Conservation (phyloP, 768 basidiomycete genomes). For the Calocybe cyanea region DNA sequence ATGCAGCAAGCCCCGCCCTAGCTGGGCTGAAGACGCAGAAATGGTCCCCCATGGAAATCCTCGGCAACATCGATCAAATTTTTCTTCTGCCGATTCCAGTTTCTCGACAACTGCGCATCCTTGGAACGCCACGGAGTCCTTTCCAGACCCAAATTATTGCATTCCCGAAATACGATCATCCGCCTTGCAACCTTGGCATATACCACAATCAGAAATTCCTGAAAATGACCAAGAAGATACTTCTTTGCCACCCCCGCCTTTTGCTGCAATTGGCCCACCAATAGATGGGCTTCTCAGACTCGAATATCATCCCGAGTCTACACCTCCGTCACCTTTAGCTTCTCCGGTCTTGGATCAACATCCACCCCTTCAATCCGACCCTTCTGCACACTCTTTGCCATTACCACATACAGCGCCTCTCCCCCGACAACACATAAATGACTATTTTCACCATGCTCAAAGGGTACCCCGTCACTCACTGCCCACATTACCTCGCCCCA, state of each 20-base stretch:
- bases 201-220: conserved; percentile 8
- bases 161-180: not conserved
- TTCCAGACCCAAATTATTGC: not conserved
- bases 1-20: conserved; percentile 13
- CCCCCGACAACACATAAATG: not conserved
- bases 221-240: conserved; percentile 21
- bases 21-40: conserved; percentile 6
- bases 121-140: too few species aligned
- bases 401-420: not conserved
- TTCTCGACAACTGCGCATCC: too few species aligned
- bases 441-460: conserved; percentile 2
- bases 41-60: not conserved
- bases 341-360: conserved; percentile 14
- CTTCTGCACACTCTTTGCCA: conserved; percentile 1
- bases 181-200: conserved; percentile 3
- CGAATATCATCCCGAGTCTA: conserved; percentile 21
- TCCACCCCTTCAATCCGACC: conserved; percentile 8
- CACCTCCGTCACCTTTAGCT: conserved; percentile 18
- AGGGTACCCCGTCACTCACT: conserved; percentile 19
- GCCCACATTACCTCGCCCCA: conserved; percentile 11
- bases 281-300: conserved; percentile 29
- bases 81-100: not conserved
- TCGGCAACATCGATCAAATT: not conserved
- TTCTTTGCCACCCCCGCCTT: conserved; percentile 35
- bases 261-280: conserved; percentile 30